These are phyloP conservation scores for Dentipellis sp. DNA, from an alignment of 768 basidiomycete species.

Conservation along the genomic window DNA sequence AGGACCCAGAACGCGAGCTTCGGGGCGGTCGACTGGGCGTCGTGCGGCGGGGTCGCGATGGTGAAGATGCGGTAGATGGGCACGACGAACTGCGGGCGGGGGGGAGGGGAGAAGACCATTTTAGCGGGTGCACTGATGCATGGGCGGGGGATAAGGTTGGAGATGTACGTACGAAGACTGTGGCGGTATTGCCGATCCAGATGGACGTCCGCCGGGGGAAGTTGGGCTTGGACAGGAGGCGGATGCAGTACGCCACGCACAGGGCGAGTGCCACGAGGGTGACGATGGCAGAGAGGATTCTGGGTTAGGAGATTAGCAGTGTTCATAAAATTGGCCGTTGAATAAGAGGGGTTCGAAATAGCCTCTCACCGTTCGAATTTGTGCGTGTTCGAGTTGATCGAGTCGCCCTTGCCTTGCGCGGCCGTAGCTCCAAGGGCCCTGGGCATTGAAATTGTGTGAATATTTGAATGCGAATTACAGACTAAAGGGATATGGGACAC, in stretches of 20 bases:
- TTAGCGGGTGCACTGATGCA: neutral
- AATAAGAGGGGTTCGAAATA: too few species aligned
- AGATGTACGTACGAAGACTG: neutral
- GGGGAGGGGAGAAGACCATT: too few species aligned
- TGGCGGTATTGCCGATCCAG: neutral
- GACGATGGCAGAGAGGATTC: neutral
- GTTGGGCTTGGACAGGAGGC: neutral
- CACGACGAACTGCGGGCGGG: too few species aligned
- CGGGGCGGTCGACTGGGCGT: too few species aligned
- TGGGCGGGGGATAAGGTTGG: neutral
- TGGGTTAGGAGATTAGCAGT: too few species aligned
- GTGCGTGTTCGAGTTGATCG: neutral
- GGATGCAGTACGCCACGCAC: neutral
- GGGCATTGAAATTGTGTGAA: neutral
- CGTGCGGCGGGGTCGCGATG: too few species aligned
- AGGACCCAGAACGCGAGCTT: too few species aligned
- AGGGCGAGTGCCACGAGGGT: neutral
- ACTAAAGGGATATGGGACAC: neutral
- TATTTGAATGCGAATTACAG: neutral
- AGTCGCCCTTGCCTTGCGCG: neutral
- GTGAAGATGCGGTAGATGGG: too few species aligned
- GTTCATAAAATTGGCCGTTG: too few species aligned
- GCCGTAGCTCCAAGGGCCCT: neutral
- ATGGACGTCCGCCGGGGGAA: neutral
- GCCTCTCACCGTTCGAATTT: too few species aligned